Evolutionary conservation across 1,284 basidiomycete genomes (phyloP).

Genomic region (Acaromyces ingoldii): DNA sequence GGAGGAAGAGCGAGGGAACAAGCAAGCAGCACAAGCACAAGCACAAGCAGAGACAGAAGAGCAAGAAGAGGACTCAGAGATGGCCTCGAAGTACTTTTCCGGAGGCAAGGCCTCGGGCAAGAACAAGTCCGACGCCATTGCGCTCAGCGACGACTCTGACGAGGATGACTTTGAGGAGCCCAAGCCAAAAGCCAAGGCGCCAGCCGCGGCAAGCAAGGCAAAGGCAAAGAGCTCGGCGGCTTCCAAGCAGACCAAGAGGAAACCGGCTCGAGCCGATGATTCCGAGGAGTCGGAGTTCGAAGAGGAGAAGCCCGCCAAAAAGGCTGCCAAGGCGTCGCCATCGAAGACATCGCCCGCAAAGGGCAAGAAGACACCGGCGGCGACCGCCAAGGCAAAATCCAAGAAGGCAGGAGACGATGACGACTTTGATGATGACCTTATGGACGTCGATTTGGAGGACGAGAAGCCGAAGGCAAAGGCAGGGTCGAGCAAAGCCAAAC

Average conservation of each 20-base stretch:
- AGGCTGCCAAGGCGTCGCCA: constrained; percentile 16
- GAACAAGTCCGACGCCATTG: constrained; percentile 2
- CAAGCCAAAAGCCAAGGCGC: too few relatives aligned
- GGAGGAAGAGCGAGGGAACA: constrained; percentile 14
- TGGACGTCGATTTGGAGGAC: constrained; percentile 5
- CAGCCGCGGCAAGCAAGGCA: too few relatives aligned
- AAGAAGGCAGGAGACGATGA: constrained; percentile 5
- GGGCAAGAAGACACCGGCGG: not conserved
- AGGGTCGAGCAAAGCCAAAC: constrained; percentile 5
- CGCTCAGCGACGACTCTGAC: constrained; percentile 30
- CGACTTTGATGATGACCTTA: constrained; percentile 11
- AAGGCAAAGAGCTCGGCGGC: constrained; percentile 22
- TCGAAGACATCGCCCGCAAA: constrained; percentile 16
- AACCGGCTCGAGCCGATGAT: not conserved
- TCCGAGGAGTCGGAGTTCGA: not conserved
- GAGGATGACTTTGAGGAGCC: constrained; percentile 26
- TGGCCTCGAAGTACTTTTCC: not conserved
- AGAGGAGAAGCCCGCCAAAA: constrained; percentile 10
- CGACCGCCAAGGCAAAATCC: constrained; percentile 11
- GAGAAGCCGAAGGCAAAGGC: not conserved
- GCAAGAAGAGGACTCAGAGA: not conserved
- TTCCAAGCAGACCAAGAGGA: constrained; percentile 43
- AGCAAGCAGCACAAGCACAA: too few relatives aligned
- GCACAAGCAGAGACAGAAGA: too few relatives aligned
- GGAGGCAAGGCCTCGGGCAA: constrained; percentile 2